Evolutionary conservation across 371 early-diverging fungal genomes (phyloP).

Genomic region (Umbelopsis sp.): DNA sequence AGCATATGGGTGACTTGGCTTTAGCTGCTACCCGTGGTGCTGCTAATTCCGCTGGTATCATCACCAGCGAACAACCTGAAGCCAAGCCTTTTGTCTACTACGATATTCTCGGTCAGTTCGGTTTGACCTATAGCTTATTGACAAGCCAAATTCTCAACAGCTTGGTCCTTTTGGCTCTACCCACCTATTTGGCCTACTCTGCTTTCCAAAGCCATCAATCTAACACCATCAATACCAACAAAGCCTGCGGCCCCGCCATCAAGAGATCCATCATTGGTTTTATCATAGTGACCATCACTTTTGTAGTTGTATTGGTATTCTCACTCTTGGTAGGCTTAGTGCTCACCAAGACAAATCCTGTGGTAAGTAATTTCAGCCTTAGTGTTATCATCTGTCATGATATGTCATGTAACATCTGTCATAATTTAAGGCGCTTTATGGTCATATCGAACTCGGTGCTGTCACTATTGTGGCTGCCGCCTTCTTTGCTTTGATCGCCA

Average conservation of each 20-base stretch:
- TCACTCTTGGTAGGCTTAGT: constrained; percentile 21
- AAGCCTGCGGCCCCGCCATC: background rate
- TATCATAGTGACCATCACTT: constrained; percentile 27
- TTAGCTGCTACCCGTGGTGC: constrained; percentile 45
- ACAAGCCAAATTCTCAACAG: constrained; percentile 44
- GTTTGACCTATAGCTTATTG: constrained; percentile 52
- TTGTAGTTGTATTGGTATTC: constrained; percentile 24
- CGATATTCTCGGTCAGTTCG: constrained; percentile 55
- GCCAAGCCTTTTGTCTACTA: constrained; percentile 47
- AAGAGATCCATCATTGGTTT: constrained; percentile 25
- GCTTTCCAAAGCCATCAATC: constrained; percentile 13
- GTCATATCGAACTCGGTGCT: constrained; percentile 34
- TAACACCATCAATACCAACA: background rate
- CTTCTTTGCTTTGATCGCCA: constrained; percentile 22
- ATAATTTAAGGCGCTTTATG: constrained; percentile 38
- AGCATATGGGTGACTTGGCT: constrained; percentile 68
- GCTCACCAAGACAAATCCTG: constrained; percentile 35
- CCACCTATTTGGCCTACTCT: constrained; percentile 35
- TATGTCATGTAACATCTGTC: too few species aligned
- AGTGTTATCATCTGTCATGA: too few species aligned
- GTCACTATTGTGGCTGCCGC: constrained; percentile 23
- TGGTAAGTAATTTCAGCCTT: constrained; percentile 21
- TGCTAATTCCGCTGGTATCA: constrained; percentile 26
- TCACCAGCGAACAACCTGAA: constrained; percentile 36
- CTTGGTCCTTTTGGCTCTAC: constrained; percentile 40